Evolutionary conservation across 2,329 filamentous ascomycete genomes (phyloP).

Genomic region (Neurospora sp.): DNA sequence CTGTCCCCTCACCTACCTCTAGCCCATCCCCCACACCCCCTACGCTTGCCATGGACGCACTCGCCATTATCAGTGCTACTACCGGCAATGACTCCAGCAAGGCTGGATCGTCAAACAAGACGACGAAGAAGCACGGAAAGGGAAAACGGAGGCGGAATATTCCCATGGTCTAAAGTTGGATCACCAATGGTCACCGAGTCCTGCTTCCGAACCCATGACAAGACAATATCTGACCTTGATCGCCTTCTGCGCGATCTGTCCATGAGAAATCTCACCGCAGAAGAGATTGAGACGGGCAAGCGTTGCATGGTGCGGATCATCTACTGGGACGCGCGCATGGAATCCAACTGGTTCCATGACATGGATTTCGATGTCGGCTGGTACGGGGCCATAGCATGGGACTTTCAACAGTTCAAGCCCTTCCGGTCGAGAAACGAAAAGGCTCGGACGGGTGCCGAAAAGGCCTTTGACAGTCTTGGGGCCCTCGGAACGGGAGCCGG

Average conservation of each 20-base stretch:
- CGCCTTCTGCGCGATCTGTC: not conserved
- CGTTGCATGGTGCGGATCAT: not conserved
- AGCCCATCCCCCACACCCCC: no score
- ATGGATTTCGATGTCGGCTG: not conserved
- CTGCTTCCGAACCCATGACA: not conserved
- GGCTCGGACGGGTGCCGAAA: not conserved
- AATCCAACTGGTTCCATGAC: not conserved
- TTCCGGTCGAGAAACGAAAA: not conserved
- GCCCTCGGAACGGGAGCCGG: not conserved
- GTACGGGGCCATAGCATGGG: not conserved
- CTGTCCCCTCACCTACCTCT: no score
- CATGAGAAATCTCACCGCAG: not conserved
- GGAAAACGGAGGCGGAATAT: no score
- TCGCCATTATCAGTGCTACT: no score
- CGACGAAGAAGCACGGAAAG: no score
- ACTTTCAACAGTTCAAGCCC: not conserved
- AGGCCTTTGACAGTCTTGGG: not conserved
- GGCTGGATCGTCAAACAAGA: no score
- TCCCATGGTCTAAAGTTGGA: no score
- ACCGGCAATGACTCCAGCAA: no score
- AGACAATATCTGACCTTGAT: not conserved
- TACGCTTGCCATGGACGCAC: no score
- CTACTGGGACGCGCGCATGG: not conserved
- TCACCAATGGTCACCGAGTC: not conserved
- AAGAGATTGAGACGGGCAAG: fast-evolving